Conservation (phyloP, 192 early-diverging fungal species). For the Oehlia diaphana region DNA sequence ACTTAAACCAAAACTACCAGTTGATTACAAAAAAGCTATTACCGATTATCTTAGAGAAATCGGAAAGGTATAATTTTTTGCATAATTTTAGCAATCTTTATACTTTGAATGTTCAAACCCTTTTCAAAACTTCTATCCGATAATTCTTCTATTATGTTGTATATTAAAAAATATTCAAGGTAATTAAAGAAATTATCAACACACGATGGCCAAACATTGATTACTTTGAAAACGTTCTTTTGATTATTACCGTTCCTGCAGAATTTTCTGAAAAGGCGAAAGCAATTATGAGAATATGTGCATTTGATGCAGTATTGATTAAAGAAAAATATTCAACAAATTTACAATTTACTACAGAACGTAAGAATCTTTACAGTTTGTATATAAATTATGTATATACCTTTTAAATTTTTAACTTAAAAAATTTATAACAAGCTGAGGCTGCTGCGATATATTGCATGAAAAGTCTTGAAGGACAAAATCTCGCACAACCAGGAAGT, state of each 20-base stretch:
- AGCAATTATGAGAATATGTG: slow-evolving; percentile 52
- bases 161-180: not conserved
- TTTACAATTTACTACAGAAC: slow-evolving; percentile 2
- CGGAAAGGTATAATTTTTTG: not conserved
- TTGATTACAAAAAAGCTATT: slow-evolving; percentile 5
- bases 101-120: no score
- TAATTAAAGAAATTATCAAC: not conserved
- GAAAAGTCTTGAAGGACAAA: not conserved
- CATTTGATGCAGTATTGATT: slow-evolving; percentile 50
- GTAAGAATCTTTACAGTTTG: not conserved
- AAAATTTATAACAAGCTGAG: not conserved
- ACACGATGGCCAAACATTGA: not conserved
- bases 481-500: not conserved
- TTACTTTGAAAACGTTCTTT: not conserved
- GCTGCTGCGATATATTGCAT: slow-evolving; percentile 14
- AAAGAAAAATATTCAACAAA: not conserved
- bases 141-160: no score
- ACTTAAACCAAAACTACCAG: no score
- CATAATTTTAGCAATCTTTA: no score
- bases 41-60: slow-evolving; percentile 7
- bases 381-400: not conserved
- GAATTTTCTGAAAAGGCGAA: slow-evolving; percentile 35
- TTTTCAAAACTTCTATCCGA: no score
- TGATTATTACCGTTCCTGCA: not conserved
- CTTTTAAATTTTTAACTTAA: not conserved